Evolutionary conservation across 345 rosid species (phyloP), one percentile per base, ranked within the genome.

Genomic region (Murraya paniculata): DNA sequence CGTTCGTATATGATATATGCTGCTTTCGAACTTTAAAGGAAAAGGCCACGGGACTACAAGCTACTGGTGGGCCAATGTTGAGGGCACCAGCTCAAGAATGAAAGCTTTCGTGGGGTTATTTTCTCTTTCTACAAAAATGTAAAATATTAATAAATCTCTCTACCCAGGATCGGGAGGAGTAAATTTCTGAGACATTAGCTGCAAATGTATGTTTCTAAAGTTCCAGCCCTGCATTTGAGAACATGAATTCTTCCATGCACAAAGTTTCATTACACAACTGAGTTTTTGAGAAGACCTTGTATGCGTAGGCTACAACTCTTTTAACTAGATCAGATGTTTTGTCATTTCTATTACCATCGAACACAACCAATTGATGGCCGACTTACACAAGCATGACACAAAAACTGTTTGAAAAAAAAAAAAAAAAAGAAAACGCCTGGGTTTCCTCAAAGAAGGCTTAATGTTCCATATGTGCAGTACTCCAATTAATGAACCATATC

Each of bases 401-500:
- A 64, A 33, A 4, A 22, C 14, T 41, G 16, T 45, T 41, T 0
- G 2, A 45, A 45, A 11, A 45, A 45, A 13, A 9, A n/a, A n/a
- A n/a, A n/a, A n/a, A n/a, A n/a, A n/a, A n/a, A n/a, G n/a, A n/a
- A n/a, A n/a, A n/a, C n/a, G n/a, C n/a, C n/a, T n/a, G 48, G 0
- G 16, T 13, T 5, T 45, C 50, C 50, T 11, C 3, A 13, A 14
- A 13, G 4, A 13, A 45, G 50, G 13, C 16, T 16, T 7, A 64
- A 64, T 50, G 33, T 64, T 64, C 14, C 30, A 45, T 11, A 5
- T 22, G 58, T 30, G 78, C 71, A 14, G 41, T 7, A 76, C 72
- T 53, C 27, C 53, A 55, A 66, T 38, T 19, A 74, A 74, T 75
- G 71, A n/a, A 7, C 64, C 18, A 61, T 24, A 76, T 36, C 71